phyloP scores from a whole-genome alignment of 345 rosid species.

The Stellera chamaejasme region DNA sequence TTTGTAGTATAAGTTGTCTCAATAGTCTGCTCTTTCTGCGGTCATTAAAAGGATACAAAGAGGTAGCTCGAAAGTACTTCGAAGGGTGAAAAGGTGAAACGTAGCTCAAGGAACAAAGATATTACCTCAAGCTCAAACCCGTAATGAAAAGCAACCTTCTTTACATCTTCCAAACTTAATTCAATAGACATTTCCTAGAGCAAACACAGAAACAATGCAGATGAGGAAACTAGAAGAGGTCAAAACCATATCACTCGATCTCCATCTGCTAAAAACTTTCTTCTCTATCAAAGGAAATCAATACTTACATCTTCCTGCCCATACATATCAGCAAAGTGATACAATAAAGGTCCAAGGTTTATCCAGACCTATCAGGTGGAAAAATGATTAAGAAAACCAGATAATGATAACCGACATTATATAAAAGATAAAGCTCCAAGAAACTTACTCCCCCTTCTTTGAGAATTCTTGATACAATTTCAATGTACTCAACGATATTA shows the following conservation, averaged over 20 bases:
- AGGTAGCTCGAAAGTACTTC: neutral
- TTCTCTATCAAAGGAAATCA: conserved; percentile 1
- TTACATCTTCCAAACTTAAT: conserved; percentile 91
- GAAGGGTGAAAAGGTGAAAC: neutral
- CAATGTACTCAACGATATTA: conserved; percentile 84
- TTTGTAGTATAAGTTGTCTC: conserved; percentile 87
- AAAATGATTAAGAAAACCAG: conserved; percentile 12
- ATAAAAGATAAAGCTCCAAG: conserved; percentile 12
- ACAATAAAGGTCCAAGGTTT: conserved; percentile 85
- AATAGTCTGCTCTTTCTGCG: conserved; percentile 69
- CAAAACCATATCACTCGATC: neutral
- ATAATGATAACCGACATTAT: conserved; percentile 4
- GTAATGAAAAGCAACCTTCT: conserved; percentile 61
- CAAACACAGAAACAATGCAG: neutral
- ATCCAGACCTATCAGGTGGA: conserved; percentile 72
- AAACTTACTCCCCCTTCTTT: conserved; percentile 88
- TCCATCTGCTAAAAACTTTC: neutral
- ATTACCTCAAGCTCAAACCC: conserved; percentile 75
- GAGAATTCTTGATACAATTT: conserved; percentile 81
- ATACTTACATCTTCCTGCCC: conserved; percentile 76
- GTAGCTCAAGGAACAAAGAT: neutral
- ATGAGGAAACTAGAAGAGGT: neutral
- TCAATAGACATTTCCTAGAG: conserved; percentile 92
- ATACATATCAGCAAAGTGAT: conserved; percentile 86
- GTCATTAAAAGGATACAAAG: conserved; percentile 9